Conservation (phyloP, 352 stramenopile species). For the Paralagenidium karlingii region DNA sequence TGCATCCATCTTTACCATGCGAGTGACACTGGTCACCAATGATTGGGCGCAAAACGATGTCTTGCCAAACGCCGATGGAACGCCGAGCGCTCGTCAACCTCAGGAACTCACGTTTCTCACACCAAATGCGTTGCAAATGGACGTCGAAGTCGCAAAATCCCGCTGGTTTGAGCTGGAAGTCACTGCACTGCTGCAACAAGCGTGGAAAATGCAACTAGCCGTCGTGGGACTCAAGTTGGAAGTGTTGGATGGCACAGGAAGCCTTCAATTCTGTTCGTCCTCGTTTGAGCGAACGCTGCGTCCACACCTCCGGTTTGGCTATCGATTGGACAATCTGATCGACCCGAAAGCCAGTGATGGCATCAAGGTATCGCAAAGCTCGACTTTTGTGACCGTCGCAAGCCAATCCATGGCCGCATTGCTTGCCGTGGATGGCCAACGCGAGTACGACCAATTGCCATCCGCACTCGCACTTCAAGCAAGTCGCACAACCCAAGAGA, state of each 20-base stretch:
- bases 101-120: too few species aligned
- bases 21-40: constrained; percentile 35
- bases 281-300: constrained; percentile 37
- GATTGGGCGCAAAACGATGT: constrained; percentile 24
- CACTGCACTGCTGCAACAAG: constrained; percentile 16
- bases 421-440: constrained; percentile 4
- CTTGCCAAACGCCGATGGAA: too few species aligned
- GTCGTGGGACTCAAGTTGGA: constrained; percentile 39
- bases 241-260: constrained; percentile 17
- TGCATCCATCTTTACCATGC: too few species aligned
- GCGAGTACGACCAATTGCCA: constrained; percentile 15
- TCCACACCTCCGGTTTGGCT: constrained; percentile 24
- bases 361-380: constrained; percentile 20
- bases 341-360: too few species aligned
- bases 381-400: constrained; percentile 7
- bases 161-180: constrained; percentile 39
- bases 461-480: constrained; percentile 2
- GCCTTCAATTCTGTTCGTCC: constrained; percentile 51
- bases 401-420: constrained; percentile 6
- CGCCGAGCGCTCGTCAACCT: too few species aligned
- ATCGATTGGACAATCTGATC: constrained; percentile 33
- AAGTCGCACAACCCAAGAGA: constrained; percentile 15
- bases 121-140: too few species aligned
- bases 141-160: constrained; percentile 33
- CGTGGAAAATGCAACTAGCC: constrained; percentile 22